Percentiles rank a stretch among this genome's conserved stretches.
These are phyloP conservation scores for Biscutella auriculata DNA, from an alignment of 441 rosid species.

Conservation along the genomic window DNA sequence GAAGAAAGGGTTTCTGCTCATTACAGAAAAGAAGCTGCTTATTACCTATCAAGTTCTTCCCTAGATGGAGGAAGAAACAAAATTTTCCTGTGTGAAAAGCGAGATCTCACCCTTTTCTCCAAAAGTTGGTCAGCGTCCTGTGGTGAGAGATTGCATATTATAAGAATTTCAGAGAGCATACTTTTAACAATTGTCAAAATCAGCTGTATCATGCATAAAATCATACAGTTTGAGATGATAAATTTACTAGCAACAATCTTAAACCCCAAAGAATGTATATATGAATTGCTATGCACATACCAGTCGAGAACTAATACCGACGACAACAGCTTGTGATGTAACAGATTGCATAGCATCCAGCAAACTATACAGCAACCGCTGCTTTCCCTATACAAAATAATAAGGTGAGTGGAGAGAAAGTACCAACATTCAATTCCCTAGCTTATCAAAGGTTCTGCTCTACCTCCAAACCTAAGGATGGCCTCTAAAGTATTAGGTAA, in stretches of 20 bases:
- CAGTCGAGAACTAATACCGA: slow-evolving; percentile 79
- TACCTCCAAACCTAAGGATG: neutral
- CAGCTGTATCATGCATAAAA: neutral
- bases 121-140: slow-evolving; percentile 96
- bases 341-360: slow-evolving; percentile 92
- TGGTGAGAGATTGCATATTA: slow-evolving; percentile 7
- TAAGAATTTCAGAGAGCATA: slow-evolving; percentile 3
- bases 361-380: slow-evolving; percentile 73
- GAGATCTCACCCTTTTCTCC: slow-evolving; percentile 92
- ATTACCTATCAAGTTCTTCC: slow-evolving; percentile 60
- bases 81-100: slow-evolving; percentile 79
- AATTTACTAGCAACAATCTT: neutral
- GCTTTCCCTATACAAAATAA: slow-evolving; percentile 61
- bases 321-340: slow-evolving; percentile 80
- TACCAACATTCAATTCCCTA: neutral
- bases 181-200: neutral
- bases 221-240: neutral
- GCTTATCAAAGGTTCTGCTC: neutral
- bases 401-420: slow-evolving; percentile 11
- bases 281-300: slow-evolving; percentile 26
- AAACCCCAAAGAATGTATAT: neutral
- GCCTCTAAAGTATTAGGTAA: neutral
- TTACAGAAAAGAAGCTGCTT: slow-evolving; percentile 13
- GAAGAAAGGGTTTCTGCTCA: neutral
- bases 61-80: slow-evolving; percentile 72